These are phyloP conservation scores for Coniochaeta prunicola DNA, from an alignment of 2,329 filamentous ascomycete species.

Conservation along the genomic window DNA sequence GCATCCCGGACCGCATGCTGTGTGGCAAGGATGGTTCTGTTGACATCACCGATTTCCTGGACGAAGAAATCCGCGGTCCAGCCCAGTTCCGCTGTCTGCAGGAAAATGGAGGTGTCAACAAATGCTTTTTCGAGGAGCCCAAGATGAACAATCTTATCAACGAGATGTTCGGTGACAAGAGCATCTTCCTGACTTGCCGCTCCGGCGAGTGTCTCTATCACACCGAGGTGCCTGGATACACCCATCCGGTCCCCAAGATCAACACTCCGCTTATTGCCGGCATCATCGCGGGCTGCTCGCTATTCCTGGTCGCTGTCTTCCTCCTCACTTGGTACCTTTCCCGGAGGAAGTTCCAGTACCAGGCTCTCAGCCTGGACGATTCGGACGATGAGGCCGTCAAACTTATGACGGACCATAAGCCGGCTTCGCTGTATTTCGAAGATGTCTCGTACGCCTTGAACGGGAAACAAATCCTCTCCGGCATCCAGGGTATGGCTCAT, in stretches of 20 bases:
- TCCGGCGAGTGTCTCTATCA: conserved; percentile 90
- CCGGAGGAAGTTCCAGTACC: conserved; percentile 61
- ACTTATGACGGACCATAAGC: conserved; percentile 86
- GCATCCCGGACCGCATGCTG: conserved; percentile 85
- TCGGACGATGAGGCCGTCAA: conserved; percentile 82
- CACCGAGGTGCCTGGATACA: conserved; percentile 88
- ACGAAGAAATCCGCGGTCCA: conserved; percentile 76
- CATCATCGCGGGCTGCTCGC: conserved; percentile 76
- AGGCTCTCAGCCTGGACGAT: conserved; percentile 76
- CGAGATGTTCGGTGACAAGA: conserved; percentile 82
- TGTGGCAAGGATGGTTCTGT: conserved; percentile 89
- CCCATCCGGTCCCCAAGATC: conserved; percentile 83
- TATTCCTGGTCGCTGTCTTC: conserved; percentile 86
- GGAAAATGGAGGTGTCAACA: conserved; percentile 52
- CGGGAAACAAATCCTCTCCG: conserved; percentile 75
- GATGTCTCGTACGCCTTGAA: conserved; percentile 83
- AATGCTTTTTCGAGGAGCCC: conserved; percentile 82
- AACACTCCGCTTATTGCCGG: conserved; percentile 94
- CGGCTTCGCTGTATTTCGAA: conserved; percentile 80
- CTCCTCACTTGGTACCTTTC: conserved; percentile 83
- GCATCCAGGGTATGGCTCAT: conserved; percentile 78
- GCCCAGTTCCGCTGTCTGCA: conserved; percentile 73
- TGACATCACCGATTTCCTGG: conserved; percentile 84
- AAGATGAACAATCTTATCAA: conserved; percentile 85
- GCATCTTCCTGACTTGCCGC: conserved; percentile 74